Conservation (phyloP, 2,329 filamentous ascomycete species). For the Venturiaceae sp. region DNA sequence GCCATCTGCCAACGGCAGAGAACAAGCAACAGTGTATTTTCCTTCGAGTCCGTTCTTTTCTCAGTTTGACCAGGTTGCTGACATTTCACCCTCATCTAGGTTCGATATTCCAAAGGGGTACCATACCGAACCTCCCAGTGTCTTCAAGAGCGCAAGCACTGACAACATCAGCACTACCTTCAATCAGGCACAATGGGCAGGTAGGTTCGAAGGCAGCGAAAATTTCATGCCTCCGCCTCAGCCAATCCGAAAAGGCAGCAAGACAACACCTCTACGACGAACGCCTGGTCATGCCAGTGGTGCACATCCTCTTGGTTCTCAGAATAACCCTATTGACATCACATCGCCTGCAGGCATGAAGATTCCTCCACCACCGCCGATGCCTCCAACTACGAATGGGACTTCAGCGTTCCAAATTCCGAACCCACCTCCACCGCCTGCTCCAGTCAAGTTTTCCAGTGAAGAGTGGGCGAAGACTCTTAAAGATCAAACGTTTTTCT, state of each 20-base stretch:
- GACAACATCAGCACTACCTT: conserved; percentile 6
- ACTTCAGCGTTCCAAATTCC: background rate
- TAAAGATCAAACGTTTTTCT: conserved; percentile 6
- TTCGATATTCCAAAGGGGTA: background rate
- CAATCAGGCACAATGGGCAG: conserved; percentile 1
- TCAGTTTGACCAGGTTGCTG: background rate
- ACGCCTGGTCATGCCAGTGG: background rate
- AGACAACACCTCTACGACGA: background rate
- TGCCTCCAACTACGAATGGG: background rate
- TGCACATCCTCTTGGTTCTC: background rate
- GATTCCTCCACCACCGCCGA: conserved; percentile 4
- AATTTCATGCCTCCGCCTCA: conserved; percentile 3
- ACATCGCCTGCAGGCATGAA: background rate
- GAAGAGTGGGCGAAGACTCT: conserved; percentile 7
- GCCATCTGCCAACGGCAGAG: background rate
- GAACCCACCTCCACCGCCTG: background rate
- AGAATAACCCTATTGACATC: conserved; percentile 3
- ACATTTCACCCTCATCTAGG: background rate
- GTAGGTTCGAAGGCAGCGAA: conserved; percentile 6
- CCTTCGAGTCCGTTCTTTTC: background rate
- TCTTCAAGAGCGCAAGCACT: background rate
- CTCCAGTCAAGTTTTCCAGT: conserved; percentile 2
- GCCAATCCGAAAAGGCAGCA: background rate
- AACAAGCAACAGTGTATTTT: background rate
- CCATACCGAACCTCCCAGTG: background rate